Evolutionary conservation across 129 eudicot species (phyloP).

Genomic region (Helichrysum umbraculigerum): DNA sequence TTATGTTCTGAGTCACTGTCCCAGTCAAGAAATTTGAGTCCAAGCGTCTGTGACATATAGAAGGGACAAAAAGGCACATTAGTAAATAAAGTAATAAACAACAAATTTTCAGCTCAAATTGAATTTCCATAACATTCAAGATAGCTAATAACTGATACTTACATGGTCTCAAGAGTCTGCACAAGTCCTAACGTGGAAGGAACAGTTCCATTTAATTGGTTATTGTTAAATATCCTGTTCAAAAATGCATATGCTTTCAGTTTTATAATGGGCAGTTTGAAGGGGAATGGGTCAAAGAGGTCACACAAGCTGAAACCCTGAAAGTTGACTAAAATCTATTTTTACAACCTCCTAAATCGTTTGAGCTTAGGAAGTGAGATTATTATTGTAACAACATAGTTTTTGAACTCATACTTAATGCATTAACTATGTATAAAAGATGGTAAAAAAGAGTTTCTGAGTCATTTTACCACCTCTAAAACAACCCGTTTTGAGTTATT

Average conservation of each 20-base stretch:
- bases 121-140: background rate
- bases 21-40: constrained; percentile 67
- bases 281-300: background rate
- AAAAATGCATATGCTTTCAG: background rate
- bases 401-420: background rate
- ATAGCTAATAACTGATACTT: constrained; percentile 42
- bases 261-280: background rate
- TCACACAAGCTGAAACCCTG: background rate
- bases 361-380: background rate
- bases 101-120: background rate
- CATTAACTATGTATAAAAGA: background rate
- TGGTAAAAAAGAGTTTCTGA: background rate
- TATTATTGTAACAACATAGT: background rate
- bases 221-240: constrained; percentile 74
- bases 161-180: constrained; percentile 61
- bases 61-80: background rate
- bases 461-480: background rate
- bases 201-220: constrained; percentile 55
- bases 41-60: constrained; percentile 56
- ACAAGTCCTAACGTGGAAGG: constrained; percentile 61
- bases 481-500: background rate
- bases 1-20: constrained; percentile 57
- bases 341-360: background rate
- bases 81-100: background rate
- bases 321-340: background rate